A percentile compares a stretch with the other conserved stretches of the same genome.
Evolutionary conservation across 208 protist species (phyloP).

Genomic region (Naegleria fowleri): DNA sequence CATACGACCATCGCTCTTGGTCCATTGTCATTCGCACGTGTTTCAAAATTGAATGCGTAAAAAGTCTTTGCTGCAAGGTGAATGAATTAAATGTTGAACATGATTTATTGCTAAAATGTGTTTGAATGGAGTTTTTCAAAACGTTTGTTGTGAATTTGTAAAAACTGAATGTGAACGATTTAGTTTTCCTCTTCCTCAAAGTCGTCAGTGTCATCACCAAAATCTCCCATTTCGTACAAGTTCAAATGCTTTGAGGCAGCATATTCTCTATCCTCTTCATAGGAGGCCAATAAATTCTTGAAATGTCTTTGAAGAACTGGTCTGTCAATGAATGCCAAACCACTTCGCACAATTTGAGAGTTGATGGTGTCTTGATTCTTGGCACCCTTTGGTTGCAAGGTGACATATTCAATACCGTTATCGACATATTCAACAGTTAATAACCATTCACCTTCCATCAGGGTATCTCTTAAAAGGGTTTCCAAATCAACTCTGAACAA

Average conservation of each 20-base stretch:
- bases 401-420: not conserved
- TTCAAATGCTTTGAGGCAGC: not conserved
- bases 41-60: too few species aligned
- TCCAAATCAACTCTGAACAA: not conserved
- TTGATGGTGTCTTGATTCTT: not conserved
- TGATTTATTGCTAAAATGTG: too few species aligned
- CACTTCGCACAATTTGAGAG: not conserved
- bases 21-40: too few species aligned
- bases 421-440: not conserved
- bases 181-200: not conserved
- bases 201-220: not conserved
- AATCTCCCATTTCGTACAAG: not conserved
- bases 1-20: too few species aligned
- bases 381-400: not conserved
- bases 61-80: too few species aligned
- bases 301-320: not conserved
- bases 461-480: too few species aligned
- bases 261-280: not conserved
- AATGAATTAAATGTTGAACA: too few species aligned
- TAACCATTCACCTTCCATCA: not conserved
- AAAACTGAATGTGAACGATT: too few species aligned
- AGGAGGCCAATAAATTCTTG: not conserved
- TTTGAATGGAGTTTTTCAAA: too few species aligned
- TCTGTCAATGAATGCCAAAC: not conserved
- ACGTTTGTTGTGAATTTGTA: too few species aligned